Base-by-base conservation (phyloP, 371 early-diverging fungal species). In the Smittium culicis region DNA sequence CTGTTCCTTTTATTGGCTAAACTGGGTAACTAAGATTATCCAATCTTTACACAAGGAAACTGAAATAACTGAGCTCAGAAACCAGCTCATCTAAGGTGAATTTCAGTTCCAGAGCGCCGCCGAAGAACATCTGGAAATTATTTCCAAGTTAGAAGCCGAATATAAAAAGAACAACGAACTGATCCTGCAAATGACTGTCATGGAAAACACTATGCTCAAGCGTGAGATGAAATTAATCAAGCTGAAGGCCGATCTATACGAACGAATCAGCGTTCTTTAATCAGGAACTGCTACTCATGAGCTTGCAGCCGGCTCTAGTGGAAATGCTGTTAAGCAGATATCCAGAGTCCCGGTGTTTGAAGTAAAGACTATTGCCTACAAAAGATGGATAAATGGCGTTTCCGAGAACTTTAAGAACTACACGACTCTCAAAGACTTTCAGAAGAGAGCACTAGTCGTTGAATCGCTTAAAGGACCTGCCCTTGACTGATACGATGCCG, bases 401-500 rank as follows among this genome's bases (percentile, higher is more conserved):
- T 11, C 45, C 45, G 45, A 45, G 45, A 59, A 11, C 5, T 59
- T 59, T 25, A n/a, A 59, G 5, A 59, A 59, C 60, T 59, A 59
- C 5, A 5, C 60, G n/a, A 27, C 11, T n/a, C 32, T 59, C 11
- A 59, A 27, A 27, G 5, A 59, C 5, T 59, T 59, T 32, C 28
- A 59, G 16, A 59, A 59, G 32, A 27, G 60, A 32, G 32, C 32
- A 11, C 60, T 59, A 59, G 60, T 59, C 16, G 60, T 59, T 16
- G 60, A 59, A 27, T 5, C 60, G 11, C 60, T 59, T 27, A 59
- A 59, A 59, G 60, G 32, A 27, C 28, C 30, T 59, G 60, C 5
- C 60, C 60, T 5, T 14, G 60, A 27, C 30, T 59, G 60, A n/a
- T 59, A 59, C 32, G 60, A 59, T 32, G 60, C 60, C 32, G 60